Evolutionary conservation across 1,284 basidiomycete species (phyloP), one percentile per base, ranked within the genome.

Genomic region (Cryptococcus sp.): DNA sequence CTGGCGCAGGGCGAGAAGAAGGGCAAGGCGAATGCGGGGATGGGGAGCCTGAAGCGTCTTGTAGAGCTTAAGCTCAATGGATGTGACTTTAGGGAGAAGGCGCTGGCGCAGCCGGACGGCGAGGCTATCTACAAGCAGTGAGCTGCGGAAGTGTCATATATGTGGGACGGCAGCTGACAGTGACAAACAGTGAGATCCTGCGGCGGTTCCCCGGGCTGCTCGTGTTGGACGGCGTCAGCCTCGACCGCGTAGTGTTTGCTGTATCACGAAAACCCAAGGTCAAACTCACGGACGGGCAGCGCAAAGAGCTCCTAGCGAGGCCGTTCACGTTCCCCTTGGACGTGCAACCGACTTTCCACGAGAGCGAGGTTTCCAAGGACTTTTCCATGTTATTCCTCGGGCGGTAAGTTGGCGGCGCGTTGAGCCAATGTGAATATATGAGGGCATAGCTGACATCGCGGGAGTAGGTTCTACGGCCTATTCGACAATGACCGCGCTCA

Each of bases 401-500:
- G 18, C 72, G 69, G 73, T 75, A 43, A 55, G 73, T 65, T 13
- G 5, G 24, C 9, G 8, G 48, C 18, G 38, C 21, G 12, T 47
- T 44, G n/a, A 39, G n/a, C n/a, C n/a, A n/a, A n/a, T 36, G 28
- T 18, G 47, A 36, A 33, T 9, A n/a, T 18, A 20, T 13, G 28
- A 33, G n/a, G n/a, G n/a, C 28, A 33, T 20, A 38, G 18, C 49
- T 60, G 5, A 45, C 33, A 54, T 38, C n/a, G 12, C 2, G 16
- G 28, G 35, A 21, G 20, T 63, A 91, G 90, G 59, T 95, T 87
- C 77, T 95, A 96, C 78, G 82, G 85, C 3, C 76, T 86, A 1
- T 95, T 89, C 73, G 95, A 98, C 76, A 81, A 79, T 28, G 84
- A 89, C 63, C 85, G 95, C 24, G 76, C 80, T 0, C 79, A 82